Evolutionary conservation across 2,329 filamentous ascomycete genomes (phyloP), one percentile per base, ranked within the genome.

Genomic region (Acrocalymma vagum): DNA sequence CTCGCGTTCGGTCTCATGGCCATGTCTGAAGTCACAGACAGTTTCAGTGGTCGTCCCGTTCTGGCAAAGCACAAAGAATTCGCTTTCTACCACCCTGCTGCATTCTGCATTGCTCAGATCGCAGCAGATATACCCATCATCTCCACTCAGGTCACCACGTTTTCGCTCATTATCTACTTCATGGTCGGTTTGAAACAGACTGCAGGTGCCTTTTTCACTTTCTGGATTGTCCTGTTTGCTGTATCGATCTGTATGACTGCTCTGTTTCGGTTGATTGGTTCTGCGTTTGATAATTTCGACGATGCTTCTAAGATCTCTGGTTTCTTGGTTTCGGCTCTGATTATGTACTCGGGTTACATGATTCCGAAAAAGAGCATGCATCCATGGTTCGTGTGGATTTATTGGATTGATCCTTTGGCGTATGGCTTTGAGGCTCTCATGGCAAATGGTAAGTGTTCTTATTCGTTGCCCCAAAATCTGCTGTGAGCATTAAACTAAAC

Each of bases 11-110:
- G 78, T 40, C 67, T 88, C 6, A 60, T 87, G 2, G 77, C 83
- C 15, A 82, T 88, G 75, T 78, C 83, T 1, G 86, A 89, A 62
- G 84, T 88, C 1, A 84, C 55, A 0, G 62, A 63, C 18, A 52
- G 82, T 0, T 87, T 84, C 53, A 72, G 67, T 9, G 83, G 83
- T 13, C 77, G 85, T 17, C 87, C 88, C 1, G 94, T 96, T 55
- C 87, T 96, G 38, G 90, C 95, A 58, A 95, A 95, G 64, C 91
- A 96, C 55, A 74, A 79, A 39, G 83, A 86, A 34, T 96, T 95
- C 62, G 90, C 90, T n/a, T 79, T 95, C 17, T 95, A 94, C 60
- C 90, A 95, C 59, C 90, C 92, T 0, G 90, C 87, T 6, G 87
- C 90, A 86, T 60, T 74, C 80, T 10, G 78, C 91, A 54, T 72